A percentile compares a stretch with the other conserved stretches of the same genome.
Evolutionary conservation across 2,329 filamentous ascomycete genomes (phyloP).

Genomic region (Aspergillus latus): DNA sequence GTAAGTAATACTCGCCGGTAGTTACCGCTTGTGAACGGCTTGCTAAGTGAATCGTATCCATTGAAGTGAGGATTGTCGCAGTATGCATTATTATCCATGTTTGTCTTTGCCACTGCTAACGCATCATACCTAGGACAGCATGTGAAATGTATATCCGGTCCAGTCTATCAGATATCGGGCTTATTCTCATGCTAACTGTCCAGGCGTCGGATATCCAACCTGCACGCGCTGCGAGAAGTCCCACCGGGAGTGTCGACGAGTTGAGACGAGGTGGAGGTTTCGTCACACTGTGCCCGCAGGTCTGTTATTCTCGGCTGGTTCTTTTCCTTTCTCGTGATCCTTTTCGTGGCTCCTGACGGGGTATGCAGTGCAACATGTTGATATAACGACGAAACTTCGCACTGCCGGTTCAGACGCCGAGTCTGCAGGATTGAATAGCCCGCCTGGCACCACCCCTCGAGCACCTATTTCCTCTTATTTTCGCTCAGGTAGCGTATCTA

Average conservation of each 20-base stretch:
- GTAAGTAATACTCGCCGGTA: neutral
- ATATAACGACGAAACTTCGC: neutral
- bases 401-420: neutral
- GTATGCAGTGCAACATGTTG: neutral
- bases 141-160: neutral
- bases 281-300: neutral
- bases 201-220: neutral
- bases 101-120: neutral
- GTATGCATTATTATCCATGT: neutral
- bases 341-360: no score
- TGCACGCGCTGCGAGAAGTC: neutral
- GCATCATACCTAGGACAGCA: neutral
- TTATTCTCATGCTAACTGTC: neutral
- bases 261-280: neutral
- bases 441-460: neutral
- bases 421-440: neutral
- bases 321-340: no score
- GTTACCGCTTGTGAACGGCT: neutral
- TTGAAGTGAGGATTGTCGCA: neutral
- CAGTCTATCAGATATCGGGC: neutral
- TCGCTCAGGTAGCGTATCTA: neutral
- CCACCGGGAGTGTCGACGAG: neutral
- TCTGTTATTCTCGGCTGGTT: neutral
- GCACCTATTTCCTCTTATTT: neutral
- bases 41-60: neutral